Conservation (phyloP, 2,329 filamentous ascomycete genomes). For the Neofusicoccum ribis region DNA sequence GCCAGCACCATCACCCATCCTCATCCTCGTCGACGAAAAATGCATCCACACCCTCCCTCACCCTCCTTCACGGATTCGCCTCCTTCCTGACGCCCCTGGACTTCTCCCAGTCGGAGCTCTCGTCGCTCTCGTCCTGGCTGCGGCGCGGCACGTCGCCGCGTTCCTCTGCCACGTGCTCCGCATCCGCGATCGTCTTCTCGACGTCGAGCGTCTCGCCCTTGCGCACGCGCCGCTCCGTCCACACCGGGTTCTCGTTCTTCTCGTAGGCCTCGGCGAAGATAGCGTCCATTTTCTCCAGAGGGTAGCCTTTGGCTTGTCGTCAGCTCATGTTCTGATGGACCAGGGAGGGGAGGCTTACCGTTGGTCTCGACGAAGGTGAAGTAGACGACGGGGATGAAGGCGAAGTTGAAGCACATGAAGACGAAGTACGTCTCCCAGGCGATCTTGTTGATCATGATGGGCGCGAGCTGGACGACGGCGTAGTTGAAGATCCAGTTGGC, state of each 20-base stretch:
- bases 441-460: conserved; percentile 23
- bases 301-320: conserved; percentile 20
- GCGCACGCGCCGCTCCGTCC: conserved; percentile 25
- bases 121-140: background rate
- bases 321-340: background rate
- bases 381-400: conserved; percentile 26
- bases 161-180: conserved; percentile 12
- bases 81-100: background rate
- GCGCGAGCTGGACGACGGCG: conserved; percentile 47
- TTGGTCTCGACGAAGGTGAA: conserved; percentile 23
- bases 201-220: conserved; percentile 26
- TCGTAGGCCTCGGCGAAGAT: conserved; percentile 30
- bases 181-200: conserved; percentile 21
- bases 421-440: conserved; percentile 20
- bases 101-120: background rate
- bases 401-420: conserved; percentile 20
- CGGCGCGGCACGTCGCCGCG: background rate
- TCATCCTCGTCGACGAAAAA: too few relatives aligned
- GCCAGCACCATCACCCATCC: too few relatives aligned
- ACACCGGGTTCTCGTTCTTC: conserved; percentile 31
- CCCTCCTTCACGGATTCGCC: background rate
- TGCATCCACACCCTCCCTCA: too few relatives aligned
- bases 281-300: conserved; percentile 31
- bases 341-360: background rate
- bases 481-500: conserved; percentile 42